Base-by-base conservation (phyloP, 2,329 filamentous ascomycete species). In the Trichoderma simmonsii region DNA sequence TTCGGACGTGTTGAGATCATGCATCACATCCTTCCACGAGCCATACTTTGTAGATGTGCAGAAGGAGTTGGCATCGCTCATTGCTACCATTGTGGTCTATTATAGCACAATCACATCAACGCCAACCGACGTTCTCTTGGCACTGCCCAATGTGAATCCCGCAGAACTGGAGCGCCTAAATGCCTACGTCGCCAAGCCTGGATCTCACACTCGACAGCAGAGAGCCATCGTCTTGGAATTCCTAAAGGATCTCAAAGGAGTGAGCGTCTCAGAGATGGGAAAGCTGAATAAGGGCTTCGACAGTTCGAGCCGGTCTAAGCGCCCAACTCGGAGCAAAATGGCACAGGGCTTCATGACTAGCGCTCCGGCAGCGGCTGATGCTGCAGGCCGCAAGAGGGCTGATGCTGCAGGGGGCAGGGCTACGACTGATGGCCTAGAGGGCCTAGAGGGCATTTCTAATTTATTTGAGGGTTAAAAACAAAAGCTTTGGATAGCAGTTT, bases 31-130 rank as follows among this genome's bases (percentile, higher is more conserved):
- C 2, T 89, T 99, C 65, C 93, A 98, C 82, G 96, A 99, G 76
- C 91, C 94, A 0, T 98, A 98, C 81, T 99, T 98, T 81, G 95
- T 98, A 39, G 96, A 99, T 76, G 89, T 97, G 74, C 96, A 99
- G 78, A 95, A 95, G 79, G 95, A 99, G 66, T 87, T 99, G 26
- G 95, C 94, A 0, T 89, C 91, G 26, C 86, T 98, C 48, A 97
- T 99, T 73, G 95, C 95, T 0, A 89, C 91, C 4, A 96, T 98
- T 73, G 86, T 97, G 76, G 87, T 92, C 9, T 88, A 92, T 73
- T 97, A 97, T 79, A 89, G 89, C 14, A 85, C 88, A 0, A 81
- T 88, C 36, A 95, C 92, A 8, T 78, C 85, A 7, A 96, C 92
- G 0, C 93, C 95, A 0, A 86, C 90, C 24, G 84, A 90, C 6